Evolutionary conservation across 768 basidiomycete species (phyloP).

Genomic region (Mycena pura): DNA sequence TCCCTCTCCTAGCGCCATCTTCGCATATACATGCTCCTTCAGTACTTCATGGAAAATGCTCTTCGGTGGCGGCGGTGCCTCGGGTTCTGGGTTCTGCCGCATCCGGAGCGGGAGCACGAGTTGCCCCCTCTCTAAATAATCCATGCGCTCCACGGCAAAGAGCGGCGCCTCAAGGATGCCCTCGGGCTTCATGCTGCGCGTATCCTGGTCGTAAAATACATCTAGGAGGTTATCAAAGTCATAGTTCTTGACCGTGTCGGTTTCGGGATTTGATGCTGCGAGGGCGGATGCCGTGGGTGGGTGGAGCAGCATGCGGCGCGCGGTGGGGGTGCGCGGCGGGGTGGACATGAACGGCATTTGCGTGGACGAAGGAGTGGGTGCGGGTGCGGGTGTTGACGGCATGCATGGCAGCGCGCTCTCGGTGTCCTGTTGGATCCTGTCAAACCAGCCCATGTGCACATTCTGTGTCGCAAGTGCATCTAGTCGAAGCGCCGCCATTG

Average conservation of each 20-base stretch:
- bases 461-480: neutral
- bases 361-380: neutral
- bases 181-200: neutral
- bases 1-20: slow-evolving; percentile 16
- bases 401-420: neutral
- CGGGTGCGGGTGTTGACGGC: neutral
- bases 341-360: neutral
- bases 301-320: slow-evolving; percentile 7
- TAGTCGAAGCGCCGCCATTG: neutral
- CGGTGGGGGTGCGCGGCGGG: neutral
- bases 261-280: neutral
- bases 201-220: neutral
- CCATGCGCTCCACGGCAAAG: neutral
- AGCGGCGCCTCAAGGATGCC: neutral
- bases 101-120: slow-evolving; percentile 7
- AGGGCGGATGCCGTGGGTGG: neutral
- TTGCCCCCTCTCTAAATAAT: neutral
- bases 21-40: slow-evolving; percentile 7
- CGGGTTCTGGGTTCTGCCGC: neutral
- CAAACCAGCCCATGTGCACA: slow-evolving; percentile 1
- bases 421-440: neutral
- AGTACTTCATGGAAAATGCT: slow-evolving; percentile 22
- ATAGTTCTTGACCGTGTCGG: neutral
- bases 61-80: slow-evolving; percentile 9
- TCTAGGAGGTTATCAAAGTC: slow-evolving; percentile 4